Conservation (phyloP, 2,329 filamentous ascomycete genomes). For the Botrytis elliptica region DNA sequence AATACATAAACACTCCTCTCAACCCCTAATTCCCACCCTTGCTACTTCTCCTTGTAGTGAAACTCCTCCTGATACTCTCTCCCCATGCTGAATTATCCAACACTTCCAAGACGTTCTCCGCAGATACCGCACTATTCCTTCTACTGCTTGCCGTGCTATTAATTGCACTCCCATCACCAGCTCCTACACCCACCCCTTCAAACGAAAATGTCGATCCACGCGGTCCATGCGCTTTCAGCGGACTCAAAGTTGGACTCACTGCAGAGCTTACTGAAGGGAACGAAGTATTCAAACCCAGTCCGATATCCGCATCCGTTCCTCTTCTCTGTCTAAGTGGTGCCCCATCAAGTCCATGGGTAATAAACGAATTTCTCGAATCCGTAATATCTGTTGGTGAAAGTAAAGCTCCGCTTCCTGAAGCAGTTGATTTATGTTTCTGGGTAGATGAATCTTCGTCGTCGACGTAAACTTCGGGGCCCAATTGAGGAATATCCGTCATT, state of each 20-base stretch:
- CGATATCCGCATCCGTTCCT: conserved; percentile 25
- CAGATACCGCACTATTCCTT: conserved; percentile 68
- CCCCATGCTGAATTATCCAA: conserved; percentile 91
- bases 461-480: conserved; percentile 85
- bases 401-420: conserved; percentile 24
- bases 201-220: conserved; percentile 39
- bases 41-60: conserved; percentile 60
- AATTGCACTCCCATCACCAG: conserved; percentile 24
- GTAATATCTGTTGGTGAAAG: conserved; percentile 33
- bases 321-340: conserved; percentile 29
- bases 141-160: conserved; percentile 50
- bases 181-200: conserved; percentile 25
- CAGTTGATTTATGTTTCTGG: conserved; percentile 26
- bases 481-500: conserved; percentile 74
- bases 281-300: neutral
- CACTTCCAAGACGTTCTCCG: conserved; percentile 76
- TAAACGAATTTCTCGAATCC: conserved; percentile 34
- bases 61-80: conserved; percentile 85
- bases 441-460: conserved; percentile 63
- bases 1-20: neutral
- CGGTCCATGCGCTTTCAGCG: conserved; percentile 37
- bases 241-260: conserved; percentile 29
- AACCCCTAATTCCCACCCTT: neutral
- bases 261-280: conserved; percentile 28
- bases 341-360: conserved; percentile 36